Evolutionary conservation across 495 filamentous ascomycete genomes (phyloP).

Genomic region (Aspergillus indologenus): DNA sequence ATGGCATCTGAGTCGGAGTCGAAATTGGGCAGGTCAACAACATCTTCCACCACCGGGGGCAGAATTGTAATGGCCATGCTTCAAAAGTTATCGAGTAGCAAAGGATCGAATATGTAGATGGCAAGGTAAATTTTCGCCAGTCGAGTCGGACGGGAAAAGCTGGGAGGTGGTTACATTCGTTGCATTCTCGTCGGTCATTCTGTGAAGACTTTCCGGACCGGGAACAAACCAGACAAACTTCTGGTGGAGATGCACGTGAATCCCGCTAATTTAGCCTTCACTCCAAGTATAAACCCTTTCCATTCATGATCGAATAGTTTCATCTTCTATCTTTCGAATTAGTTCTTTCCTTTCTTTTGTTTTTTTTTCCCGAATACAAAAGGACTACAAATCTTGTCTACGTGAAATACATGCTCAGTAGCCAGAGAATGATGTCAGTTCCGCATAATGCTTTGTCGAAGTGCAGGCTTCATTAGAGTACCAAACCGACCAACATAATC

Average conservation of each 20-base stretch:
- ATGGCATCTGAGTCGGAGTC: constrained; percentile 42
- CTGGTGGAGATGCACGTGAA: constrained; percentile 13
- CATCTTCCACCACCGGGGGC: constrained; percentile 53
- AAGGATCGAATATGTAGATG: background rate
- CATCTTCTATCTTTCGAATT: no score
- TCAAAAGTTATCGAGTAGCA: background rate
- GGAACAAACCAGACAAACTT: constrained; percentile 26
- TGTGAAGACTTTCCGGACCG: constrained; percentile 13
- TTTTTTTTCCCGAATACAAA: no score
- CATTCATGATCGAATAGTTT: no score
- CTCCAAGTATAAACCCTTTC: no score
- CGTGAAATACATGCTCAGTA: background rate
- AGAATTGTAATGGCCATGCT: constrained; percentile 79
- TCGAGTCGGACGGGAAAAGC: background rate
- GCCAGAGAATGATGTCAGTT: background rate
- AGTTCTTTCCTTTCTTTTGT: no score
- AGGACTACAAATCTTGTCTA: no score
- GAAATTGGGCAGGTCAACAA: constrained; percentile 26
- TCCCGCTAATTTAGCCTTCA: background rate
- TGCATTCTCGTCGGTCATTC: background rate
- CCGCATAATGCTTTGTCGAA: background rate
- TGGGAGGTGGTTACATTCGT: background rate
- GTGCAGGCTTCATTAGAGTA: background rate
- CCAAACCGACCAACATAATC: background rate
- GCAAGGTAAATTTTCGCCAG: background rate